Evolutionary conservation across 768 basidiomycete species (phyloP).

Genomic region (Rhodotorula babjevae): DNA sequence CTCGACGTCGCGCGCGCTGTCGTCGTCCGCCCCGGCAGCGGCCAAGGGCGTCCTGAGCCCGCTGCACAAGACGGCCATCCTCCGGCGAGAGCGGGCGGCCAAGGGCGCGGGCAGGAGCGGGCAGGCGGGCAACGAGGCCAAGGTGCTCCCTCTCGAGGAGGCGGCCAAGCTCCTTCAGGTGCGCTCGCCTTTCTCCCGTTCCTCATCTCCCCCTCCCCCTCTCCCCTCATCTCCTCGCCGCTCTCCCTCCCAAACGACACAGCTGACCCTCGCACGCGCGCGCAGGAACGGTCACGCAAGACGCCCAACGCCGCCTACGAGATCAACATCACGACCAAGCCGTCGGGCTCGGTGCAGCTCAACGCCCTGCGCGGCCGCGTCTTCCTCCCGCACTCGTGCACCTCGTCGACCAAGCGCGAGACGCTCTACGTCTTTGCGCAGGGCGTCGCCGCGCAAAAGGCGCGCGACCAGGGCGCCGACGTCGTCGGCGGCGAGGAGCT

Average conservation of each 20-base stretch:
- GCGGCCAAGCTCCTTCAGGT: slow-evolving; percentile 39
- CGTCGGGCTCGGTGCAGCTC: slow-evolving; percentile 59
- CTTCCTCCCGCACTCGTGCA: slow-evolving; percentile 59
- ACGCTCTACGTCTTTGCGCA: slow-evolving; percentile 91
- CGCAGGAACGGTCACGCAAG: slow-evolving; percentile 45
- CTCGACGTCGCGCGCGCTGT: slow-evolving; percentile 11
- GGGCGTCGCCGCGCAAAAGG: slow-evolving; percentile 72
- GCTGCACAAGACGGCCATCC: slow-evolving; percentile 34
- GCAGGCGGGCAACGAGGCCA: slow-evolving; percentile 40
- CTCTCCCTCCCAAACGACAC: background rate
- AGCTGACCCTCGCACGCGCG: background rate
- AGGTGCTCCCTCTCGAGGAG: slow-evolving; percentile 35
- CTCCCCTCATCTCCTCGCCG: no score
- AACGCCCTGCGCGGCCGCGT: slow-evolving; percentile 83
- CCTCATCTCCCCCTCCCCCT: background rate
- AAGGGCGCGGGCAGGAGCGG: slow-evolving; percentile 15
- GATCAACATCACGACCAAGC: slow-evolving; percentile 69
- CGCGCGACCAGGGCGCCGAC: slow-evolving; percentile 79
- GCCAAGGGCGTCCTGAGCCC: slow-evolving; percentile 27
- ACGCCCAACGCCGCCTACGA: slow-evolving; percentile 72
- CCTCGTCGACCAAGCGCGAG: slow-evolving; percentile 24
- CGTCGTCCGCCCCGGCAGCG: background rate
- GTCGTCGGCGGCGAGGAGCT: slow-evolving; percentile 86
- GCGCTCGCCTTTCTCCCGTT: background rate
- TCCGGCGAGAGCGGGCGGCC: slow-evolving; percentile 15